Base-by-base conservation (phyloP, 78 protist genomes). In the Dictyostelium brefeldianum region DNA sequence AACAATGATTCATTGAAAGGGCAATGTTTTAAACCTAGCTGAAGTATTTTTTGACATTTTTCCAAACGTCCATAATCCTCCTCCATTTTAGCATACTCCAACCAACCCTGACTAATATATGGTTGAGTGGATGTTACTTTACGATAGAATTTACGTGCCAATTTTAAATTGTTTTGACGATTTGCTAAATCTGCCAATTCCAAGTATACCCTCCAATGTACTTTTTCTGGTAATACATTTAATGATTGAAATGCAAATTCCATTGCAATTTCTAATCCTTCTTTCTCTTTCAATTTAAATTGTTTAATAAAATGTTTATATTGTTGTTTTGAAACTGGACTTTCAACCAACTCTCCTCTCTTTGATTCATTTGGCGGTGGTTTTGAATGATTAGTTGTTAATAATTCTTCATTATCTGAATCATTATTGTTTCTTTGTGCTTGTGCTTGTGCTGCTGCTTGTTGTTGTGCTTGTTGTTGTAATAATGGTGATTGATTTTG, bases 11-110 rank as follows among this genome's bases (percentile, higher is more conserved):
- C 98, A 81, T 94, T 94, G 75, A 78, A 74, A 11, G 89, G 90
- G 77, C 98, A 97, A 69, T 92, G 70, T 22, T 64, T 73, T 9
- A 97, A 83, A 14, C 98, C 98, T 46, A 43, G 14, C 53, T 82
- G 89, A 50, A 97, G 92, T 69, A 97, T 90, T 51, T 78, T 71
- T 41, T 82, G 89, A 89, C 98, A 97, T 25, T 78, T 83, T 18
- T 25, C 89, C 5, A 97, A 67, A 36, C 95, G 89, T 56, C 97
- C 97, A 7, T 74, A 90, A 73, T 97, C 98, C 53, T 96, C 97
- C 54, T 97, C 97, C 97, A 97, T 93, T 79, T 97, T 97, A 51
- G 98, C 97, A 78, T 95, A 87, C 84, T 97, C 98, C 41, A 96
- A 80, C 98, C 98, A 97, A 29, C 96, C 95, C 51, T 91, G 96